Conservation (phyloP, 164 flowering plant genomes). For the Macadamia integrifolia region DNA sequence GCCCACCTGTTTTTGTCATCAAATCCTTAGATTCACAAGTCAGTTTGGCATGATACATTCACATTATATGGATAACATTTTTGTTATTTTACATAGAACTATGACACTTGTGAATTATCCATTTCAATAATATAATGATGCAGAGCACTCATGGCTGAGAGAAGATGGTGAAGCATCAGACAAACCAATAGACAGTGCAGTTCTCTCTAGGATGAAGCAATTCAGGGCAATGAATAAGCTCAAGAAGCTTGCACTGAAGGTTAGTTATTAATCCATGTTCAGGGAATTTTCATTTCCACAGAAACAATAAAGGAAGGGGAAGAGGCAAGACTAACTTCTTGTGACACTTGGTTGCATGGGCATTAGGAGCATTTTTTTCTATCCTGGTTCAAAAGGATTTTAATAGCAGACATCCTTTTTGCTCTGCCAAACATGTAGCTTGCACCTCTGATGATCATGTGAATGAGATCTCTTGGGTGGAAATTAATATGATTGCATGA, state of each 20-base stretch:
- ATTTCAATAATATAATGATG: conserved; percentile 5
- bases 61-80: not conserved
- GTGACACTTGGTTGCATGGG: not conserved
- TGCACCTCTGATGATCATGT: no score
- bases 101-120: no score
- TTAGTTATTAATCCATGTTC: conserved; percentile 10
- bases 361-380: no score
- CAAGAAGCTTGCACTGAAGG: conserved; percentile 90
- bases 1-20: no score
- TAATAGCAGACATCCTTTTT: no score
- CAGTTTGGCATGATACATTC: not conserved
- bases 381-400: no score
- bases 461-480: no score
- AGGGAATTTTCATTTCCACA: no score
- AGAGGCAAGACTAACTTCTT: not conserved
- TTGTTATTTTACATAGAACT: not conserved
- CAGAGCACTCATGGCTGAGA: conserved; percentile 91
- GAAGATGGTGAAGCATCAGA: conserved; percentile 91
- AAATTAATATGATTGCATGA: no score
- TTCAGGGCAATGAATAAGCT: conserved; percentile 96
- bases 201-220: conserved; percentile 88
- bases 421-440: no score
- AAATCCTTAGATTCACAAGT: not conserved
- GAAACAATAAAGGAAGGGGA: no score
- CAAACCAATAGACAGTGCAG: conserved; percentile 88